phyloP scores from a whole-genome alignment of 441 rosid genomes.

The Gossypium davidsonii region DNA sequence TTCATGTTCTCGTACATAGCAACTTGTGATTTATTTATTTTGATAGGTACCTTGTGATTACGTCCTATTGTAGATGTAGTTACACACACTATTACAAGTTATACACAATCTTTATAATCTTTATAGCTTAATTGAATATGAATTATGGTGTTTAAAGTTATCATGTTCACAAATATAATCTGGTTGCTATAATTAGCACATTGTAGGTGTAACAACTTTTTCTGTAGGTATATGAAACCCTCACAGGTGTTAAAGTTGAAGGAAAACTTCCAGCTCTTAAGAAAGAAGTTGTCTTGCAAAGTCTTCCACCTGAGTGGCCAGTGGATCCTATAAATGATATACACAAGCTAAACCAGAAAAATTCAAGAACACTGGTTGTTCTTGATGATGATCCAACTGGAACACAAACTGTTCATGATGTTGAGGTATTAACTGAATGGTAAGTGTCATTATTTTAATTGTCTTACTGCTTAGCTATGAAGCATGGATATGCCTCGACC shows the following conservation, averaged over 20 bases:
- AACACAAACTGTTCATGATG: conserved; percentile 94
- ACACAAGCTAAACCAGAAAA: conserved; percentile 48
- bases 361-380: conserved; percentile 73
- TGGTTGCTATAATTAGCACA: background rate
- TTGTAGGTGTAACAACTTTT: conserved; percentile 10
- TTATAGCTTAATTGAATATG: background rate
- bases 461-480: background rate
- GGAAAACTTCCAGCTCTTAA: conserved; percentile 66
- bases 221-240: conserved; percentile 77
- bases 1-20: background rate
- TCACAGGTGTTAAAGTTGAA: conserved; percentile 78
- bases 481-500: background rate
- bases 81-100: too few species aligned
- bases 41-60: background rate
- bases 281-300: conserved; percentile 57
- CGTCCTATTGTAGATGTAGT: background rate
- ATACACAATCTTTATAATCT: too few species aligned
- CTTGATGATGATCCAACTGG: conserved; percentile 99
- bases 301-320: conserved; percentile 91
- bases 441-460: conserved; percentile 25
- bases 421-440: conserved; percentile 98
- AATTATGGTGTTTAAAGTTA: background rate
- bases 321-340: conserved; percentile 67
- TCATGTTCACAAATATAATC: background rate
- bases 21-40: background rate